These are phyloP conservation scores for Epicoccum nigrum DNA, from an alignment of 2,329 filamentous ascomycete genomes.

Conservation along the genomic window DNA sequence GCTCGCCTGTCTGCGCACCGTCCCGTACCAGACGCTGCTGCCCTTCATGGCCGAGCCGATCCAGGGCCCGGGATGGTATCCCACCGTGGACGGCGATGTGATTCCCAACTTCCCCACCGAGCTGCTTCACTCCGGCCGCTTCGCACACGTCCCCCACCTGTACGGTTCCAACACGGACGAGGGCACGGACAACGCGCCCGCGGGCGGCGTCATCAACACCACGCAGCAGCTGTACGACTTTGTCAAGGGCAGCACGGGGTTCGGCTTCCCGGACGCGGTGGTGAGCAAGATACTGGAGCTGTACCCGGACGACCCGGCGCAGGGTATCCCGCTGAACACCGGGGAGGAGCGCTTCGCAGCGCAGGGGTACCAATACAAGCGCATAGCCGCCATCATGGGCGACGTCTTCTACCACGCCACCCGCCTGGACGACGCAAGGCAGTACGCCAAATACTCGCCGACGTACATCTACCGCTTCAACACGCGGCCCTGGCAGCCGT, in stretches of 20 bases:
- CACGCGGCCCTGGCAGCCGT: slow-evolving; percentile 40
- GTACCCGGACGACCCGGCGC: slow-evolving; percentile 44
- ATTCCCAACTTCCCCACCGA: slow-evolving; percentile 60
- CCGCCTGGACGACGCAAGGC: slow-evolving; percentile 52
- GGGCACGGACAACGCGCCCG: slow-evolving; percentile 63
- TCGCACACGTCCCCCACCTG: slow-evolving; percentile 68
- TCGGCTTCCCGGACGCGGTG: slow-evolving; percentile 38
- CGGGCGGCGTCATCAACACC: slow-evolving; percentile 61
- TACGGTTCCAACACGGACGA: slow-evolving; percentile 71
- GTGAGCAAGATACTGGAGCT: slow-evolving; percentile 41
- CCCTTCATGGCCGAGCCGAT: slow-evolving; percentile 55
- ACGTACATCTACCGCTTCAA: slow-evolving; percentile 70
- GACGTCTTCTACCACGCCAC: slow-evolving; percentile 64
- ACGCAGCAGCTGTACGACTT: slow-evolving; percentile 55
- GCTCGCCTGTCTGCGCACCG: slow-evolving; percentile 60
- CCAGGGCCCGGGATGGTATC: slow-evolving; percentile 49
- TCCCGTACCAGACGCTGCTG: slow-evolving; percentile 66
- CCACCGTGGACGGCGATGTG: slow-evolving; percentile 63
- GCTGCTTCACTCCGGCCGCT: slow-evolving; percentile 63
- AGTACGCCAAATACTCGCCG: slow-evolving; percentile 55
- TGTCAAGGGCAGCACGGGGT: slow-evolving; percentile 43
- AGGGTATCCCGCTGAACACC: slow-evolving; percentile 44
- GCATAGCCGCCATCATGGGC: slow-evolving; percentile 58
- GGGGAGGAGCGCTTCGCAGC: slow-evolving; percentile 39
- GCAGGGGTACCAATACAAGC: slow-evolving; percentile 58